Base-by-base conservation (phyloP, 805 yeast genomes). In the Ogataea angusta region DNA sequence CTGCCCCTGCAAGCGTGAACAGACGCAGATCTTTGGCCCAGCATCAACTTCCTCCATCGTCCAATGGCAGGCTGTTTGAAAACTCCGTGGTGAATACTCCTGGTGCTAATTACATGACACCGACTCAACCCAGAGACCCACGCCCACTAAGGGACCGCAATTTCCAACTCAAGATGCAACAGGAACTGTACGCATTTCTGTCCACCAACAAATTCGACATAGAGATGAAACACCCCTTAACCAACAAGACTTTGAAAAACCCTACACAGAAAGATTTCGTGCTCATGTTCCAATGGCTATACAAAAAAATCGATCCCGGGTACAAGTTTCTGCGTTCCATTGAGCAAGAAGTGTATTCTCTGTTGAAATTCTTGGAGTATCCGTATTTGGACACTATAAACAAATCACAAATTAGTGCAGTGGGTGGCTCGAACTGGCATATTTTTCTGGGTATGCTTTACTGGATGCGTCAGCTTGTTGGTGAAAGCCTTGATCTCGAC, bases 251-350 rank as follows among this genome's bases (percentile, higher is more conserved):
- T 2, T 66, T 89, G 43, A 73, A 68, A 49, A 78, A 72, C 48
- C 96, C 96, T 13, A 88, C 96, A 0, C 96, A 89, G 56, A 85
- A 84, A 55, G 95, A 86, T 51, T 89, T 89, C 60, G 79, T 78
- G 6, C 57, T 75, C 31, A 78, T 89, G 10, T 89, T 89, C 64
- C 85, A 83, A 59, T 90, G 88, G 75, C 63, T 90, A 17, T 88
- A 85, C 63, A 73, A 71, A 46, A 74, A 80, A 49, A 68, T 87
- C 29, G 96, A 89, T 59, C 96, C 95, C 0, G 84, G 83, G 24
- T 83, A 83, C 59, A 68, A 67, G 48, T 86, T 85, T 58, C 69
- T 76, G 13, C 77, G 75, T 54, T 70, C 85, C 12, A 73, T 85
- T 24, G 96, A 88, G 47, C 71, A 76, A 34, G 96, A 89, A 47